A percentile compares a stretch with the other conserved stretches of the same genome.
Evolutionary conservation across 2,329 filamentous ascomycete species (phyloP).

Genomic region (Xylaria sp.): DNA sequence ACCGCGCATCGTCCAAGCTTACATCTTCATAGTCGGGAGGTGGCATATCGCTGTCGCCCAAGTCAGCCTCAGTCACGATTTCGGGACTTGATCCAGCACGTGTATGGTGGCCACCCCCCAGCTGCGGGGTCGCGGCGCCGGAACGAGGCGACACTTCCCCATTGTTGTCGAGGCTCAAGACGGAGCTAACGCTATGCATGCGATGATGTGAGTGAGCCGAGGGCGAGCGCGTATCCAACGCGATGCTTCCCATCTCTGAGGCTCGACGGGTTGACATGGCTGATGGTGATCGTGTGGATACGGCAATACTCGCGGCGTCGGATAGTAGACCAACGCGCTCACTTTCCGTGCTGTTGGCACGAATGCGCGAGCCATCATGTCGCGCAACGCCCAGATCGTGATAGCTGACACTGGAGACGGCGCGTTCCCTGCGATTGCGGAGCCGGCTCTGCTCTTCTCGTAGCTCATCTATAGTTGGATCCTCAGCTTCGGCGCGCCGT

Average conservation of each 20-base stretch:
- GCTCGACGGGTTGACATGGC: slow-evolving; percentile 38
- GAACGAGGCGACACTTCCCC: slow-evolving; percentile 55
- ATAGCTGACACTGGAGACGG: slow-evolving; percentile 81
- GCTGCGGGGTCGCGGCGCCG: slow-evolving; percentile 55
- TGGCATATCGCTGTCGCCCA: slow-evolving; percentile 60
- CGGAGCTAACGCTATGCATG: slow-evolving; percentile 63
- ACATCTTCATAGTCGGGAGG: slow-evolving; percentile 67
- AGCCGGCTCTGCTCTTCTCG: slow-evolving; percentile 66
- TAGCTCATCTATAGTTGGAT: slow-evolving; percentile 68
- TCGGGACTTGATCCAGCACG: slow-evolving; percentile 64
- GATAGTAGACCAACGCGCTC: slow-evolving; percentile 78
- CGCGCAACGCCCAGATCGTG: slow-evolving; percentile 79
- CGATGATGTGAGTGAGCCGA: slow-evolving; percentile 54
- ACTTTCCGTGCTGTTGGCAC: slow-evolving; percentile 78
- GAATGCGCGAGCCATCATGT: slow-evolving; percentile 79
- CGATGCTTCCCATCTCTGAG: slow-evolving; percentile 31
- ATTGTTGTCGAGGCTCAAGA: slow-evolving; percentile 64
- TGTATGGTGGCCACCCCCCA: slow-evolving; percentile 49
- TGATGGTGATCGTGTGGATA: slow-evolving; percentile 45
- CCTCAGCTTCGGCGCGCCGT: slow-evolving; percentile 58
- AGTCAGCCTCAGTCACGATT: slow-evolving; percentile 61
- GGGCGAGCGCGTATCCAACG: slow-evolving; percentile 50
- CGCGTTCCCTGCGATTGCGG: slow-evolving; percentile 70
- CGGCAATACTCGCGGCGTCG: slow-evolving; percentile 72
- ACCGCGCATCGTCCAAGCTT: slow-evolving; percentile 55